Evolutionary conservation across 1,284 basidiomycete species (phyloP), one percentile per base, ranked within the genome.

Genomic region (Cryptococcus neoformans): DNA sequence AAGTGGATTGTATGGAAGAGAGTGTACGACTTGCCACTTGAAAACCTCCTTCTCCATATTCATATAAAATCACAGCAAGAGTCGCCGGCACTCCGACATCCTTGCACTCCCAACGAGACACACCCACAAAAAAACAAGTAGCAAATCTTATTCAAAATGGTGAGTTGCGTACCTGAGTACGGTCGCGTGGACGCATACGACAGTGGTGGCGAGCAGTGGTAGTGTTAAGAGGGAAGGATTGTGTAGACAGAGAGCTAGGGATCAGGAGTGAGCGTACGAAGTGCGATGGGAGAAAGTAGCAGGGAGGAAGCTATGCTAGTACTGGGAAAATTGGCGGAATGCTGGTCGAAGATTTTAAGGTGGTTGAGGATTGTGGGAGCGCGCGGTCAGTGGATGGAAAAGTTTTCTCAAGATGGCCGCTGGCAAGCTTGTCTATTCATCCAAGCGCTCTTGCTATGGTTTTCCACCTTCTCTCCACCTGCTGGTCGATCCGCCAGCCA

Each of bases 101-200:
- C 49, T 58, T 56, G 57, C 59, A 53, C 47, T 51, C 28, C 28
- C 28, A 28, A 28, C 28, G 28, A 28, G 3, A 28, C 34, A 14
- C 49, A 37, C 41, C 45, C 38, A 44, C 37, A 45, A 54, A 60
- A 45, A 54, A 60, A 53, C 28, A 28, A 28, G 46, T 37, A 51
- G 49, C 49, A 53, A 51, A 12, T 48, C 17, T 28, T 45, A 39
- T 6, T 36, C 61, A 65, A 62, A 57, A 65, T 65, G 63, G 63
- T 65, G 55, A 60, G 63, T 58, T 21, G 39, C 5, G 53, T 36
- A 55, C 53, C 49, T 55, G 49, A 42, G 49, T 16, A 44, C 14
- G n/a, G 39, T 36, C 21, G 39, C 45, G 41, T 36, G 37, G 48
- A 21, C 34, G 39, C 40, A 28, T 28, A 4, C 28, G 28, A 4